Evolutionary conservation across 2,329 filamentous ascomycete genomes (phyloP).

Genomic region (Fusarium camptoceras): DNA sequence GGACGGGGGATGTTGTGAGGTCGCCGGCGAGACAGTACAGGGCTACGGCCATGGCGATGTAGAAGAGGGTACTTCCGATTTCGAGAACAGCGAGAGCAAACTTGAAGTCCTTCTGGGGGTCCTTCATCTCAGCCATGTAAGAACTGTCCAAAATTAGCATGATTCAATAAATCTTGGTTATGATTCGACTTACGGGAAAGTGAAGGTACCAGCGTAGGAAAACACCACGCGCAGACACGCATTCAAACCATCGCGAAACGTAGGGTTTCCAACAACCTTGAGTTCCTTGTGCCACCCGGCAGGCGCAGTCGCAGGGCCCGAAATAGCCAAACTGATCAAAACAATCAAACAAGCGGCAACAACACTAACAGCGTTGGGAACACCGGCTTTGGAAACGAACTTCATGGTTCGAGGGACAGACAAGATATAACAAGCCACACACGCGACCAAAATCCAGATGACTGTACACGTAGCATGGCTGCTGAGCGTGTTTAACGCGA

Average conservation of each 20-base stretch:
- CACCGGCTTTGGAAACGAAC: conserved; percentile 40
- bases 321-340: conserved; percentile 36
- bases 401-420: conserved; percentile 43
- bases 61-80: conserved; percentile 43
- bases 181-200: conserved; percentile 34
- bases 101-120: conserved; percentile 38
- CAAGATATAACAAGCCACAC: conserved; percentile 27
- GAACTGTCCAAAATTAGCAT: not conserved
- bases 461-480: conserved; percentile 39
- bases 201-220: conserved; percentile 46
- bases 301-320: conserved; percentile 35
- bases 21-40: conserved; percentile 44
- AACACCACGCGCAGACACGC: conserved; percentile 42
- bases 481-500: conserved; percentile 40
- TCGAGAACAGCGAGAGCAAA: conserved; percentile 41
- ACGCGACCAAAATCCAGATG: conserved; percentile 37
- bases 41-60: conserved; percentile 40
- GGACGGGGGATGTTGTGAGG: conserved; percentile 39
- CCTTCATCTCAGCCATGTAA: conserved; percentile 46
- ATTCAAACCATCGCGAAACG: conserved; percentile 43
- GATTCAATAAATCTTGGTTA: accelerated
- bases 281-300: conserved; percentile 37
- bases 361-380: conserved; percentile 40
- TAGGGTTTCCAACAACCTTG: conserved; percentile 31
- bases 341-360: conserved; percentile 37